A percentile compares a stretch with the other conserved stretches of the same genome.
These are phyloP conservation scores for Penicillium dipodomyicola DNA, from an alignment of 495 filamentous ascomycete species.

Conservation along the genomic window DNA sequence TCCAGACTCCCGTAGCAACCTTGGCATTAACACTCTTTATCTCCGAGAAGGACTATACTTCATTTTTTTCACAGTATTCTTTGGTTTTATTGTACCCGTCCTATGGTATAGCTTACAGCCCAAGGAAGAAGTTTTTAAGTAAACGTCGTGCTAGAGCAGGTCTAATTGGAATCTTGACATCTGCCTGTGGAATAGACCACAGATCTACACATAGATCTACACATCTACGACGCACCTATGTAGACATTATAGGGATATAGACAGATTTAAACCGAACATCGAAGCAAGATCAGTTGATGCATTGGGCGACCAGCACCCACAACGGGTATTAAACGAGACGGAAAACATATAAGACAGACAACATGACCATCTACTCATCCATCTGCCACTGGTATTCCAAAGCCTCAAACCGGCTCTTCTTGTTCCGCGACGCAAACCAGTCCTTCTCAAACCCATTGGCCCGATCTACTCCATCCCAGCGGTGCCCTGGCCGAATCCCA, in stretches of 20 bases:
- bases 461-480: conserved; percentile 97
- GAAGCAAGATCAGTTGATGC: background rate
- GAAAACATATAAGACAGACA: background rate
- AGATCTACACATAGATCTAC: too few species aligned
- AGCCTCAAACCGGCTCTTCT: conserved; percentile 65
- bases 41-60: background rate
- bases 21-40: conserved; percentile 11
- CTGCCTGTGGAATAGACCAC: background rate
- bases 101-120: background rate
- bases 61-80: background rate
- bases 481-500: conserved; percentile 84
- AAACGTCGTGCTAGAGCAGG: background rate
- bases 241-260: background rate
- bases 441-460: conserved; percentile 93
- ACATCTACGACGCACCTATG: background rate
- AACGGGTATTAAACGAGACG: conserved; percentile 7
- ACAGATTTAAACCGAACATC: background rate
- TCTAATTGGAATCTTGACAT: background rate
- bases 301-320: conserved; percentile 8
- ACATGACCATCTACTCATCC: conserved; percentile 60
- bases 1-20: conserved; percentile 27
- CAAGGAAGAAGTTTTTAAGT: background rate
- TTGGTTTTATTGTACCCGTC: background rate
- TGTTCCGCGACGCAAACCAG: conserved; percentile 84
- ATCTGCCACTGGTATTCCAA: conserved; percentile 95